phyloP scores from a whole-genome alignment of 2,329 filamentous ascomycete species.

The Cladorrhinum sp. region DNA sequence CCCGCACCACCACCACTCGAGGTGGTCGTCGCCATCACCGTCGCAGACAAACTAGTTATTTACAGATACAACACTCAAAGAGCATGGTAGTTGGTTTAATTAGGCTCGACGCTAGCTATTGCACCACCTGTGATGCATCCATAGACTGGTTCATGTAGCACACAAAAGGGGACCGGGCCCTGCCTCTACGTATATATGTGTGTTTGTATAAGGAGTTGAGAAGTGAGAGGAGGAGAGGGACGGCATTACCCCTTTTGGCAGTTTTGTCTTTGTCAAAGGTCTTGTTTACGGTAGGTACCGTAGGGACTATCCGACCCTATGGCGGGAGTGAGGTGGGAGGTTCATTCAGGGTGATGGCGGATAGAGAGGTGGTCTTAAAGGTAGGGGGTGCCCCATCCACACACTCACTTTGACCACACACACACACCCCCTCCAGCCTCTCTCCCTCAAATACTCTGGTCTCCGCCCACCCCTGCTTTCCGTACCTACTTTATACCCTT shows the following conservation, averaged over 20 bases:
- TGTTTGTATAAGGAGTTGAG: background rate
- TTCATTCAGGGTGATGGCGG: too few species aligned
- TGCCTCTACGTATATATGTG: background rate
- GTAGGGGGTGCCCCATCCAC: background rate
- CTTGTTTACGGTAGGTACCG: too few species aligned
- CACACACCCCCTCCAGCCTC: conserved; percentile 12
- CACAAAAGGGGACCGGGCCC: background rate
- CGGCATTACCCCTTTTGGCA: too few species aligned
- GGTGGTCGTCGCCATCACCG: background rate
- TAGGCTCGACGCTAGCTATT: background rate
- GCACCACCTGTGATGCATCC: background rate
- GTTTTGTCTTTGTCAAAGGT: too few species aligned
- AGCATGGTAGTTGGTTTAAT: background rate
- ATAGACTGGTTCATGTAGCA: background rate
- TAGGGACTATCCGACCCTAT: background rate
- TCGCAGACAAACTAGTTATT: background rate
- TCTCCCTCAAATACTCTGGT: conserved; percentile 22
- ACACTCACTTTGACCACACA: background rate
- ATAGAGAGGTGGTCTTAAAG: background rate
- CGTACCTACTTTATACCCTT: conserved; percentile 12
- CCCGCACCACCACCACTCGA: background rate
- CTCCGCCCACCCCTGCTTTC: conserved; percentile 13
- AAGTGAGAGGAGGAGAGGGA: background rate
- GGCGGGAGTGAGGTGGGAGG: background rate
- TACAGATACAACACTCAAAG: too few species aligned